Evolutionary conservation across 371 early-diverging fungal genomes (phyloP).

Genomic region (Vairimorpha ceranae): DNA sequence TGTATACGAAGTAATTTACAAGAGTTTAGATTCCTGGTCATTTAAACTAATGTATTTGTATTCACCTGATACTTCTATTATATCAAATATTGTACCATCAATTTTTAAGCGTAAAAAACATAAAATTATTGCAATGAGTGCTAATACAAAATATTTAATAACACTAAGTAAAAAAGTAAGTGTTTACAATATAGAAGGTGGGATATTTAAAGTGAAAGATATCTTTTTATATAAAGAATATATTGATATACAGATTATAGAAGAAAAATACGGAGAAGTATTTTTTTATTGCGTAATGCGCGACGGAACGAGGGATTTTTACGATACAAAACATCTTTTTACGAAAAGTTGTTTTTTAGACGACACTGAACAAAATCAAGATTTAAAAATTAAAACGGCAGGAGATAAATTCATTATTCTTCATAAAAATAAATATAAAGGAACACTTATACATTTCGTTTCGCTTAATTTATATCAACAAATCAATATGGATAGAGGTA

Average conservation of each 20-base stretch:
- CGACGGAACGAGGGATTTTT: conserved; percentile 52
- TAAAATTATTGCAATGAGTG: conserved; percentile 1
- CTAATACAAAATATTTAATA: conserved; percentile 33
- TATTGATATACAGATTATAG: conserved; percentile 38
- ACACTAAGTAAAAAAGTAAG: conserved; percentile 25
- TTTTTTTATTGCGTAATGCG: conserved; percentile 37
- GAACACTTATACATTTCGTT: conserved; percentile 20
- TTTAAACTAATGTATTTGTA: conserved; percentile 43
- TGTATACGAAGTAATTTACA: conserved; percentile 48
- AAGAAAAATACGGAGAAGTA: conserved; percentile 35
- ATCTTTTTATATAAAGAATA: conserved; percentile 40
- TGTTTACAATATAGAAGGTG: conserved; percentile 31
- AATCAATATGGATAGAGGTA: conserved; percentile 34
- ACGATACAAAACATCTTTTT: conserved; percentile 22
- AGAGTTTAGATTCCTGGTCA: conserved; percentile 22
- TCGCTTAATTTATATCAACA: conserved; percentile 46
- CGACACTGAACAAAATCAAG: conserved; percentile 13
- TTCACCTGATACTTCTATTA: conserved; percentile 24
- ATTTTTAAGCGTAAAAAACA: conserved; percentile 34
- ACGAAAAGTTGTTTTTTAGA: conserved; percentile 16
- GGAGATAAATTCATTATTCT: conserved; percentile 6
- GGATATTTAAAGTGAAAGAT: conserved; percentile 20
- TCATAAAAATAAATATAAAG: conserved; percentile 26
- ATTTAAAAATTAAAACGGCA: conserved; percentile 1
- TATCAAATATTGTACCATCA: conserved; percentile 30